Conservation (phyloP, 805 yeast species). For the Candida ipomoeae region DNA sequence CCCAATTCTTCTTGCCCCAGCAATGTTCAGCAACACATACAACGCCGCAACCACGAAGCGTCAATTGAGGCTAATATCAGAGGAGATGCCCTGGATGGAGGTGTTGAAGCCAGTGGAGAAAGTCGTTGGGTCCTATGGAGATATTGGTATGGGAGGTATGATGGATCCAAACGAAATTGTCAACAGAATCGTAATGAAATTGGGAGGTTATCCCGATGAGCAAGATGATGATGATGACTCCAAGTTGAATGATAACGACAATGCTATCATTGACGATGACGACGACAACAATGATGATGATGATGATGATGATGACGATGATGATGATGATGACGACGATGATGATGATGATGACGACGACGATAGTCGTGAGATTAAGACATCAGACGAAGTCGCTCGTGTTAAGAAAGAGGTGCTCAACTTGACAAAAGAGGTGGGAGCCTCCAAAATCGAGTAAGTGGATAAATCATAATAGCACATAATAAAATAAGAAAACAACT, state of each 20-base stretch:
- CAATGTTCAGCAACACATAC: constrained; percentile 92
- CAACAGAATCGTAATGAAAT: constrained; percentile 70
- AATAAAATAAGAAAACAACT: background rate
- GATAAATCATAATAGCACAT: background rate
- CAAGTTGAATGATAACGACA: constrained; percentile 37
- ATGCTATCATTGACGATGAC: constrained; percentile 21
- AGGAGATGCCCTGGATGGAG: constrained; percentile 94
- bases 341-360: constrained; percentile 39
- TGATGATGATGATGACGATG: constrained; percentile 34
- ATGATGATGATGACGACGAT: constrained; percentile 38
- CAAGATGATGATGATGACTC: constrained; percentile 49
- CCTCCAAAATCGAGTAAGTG: constrained; percentile 4
- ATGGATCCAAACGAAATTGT: constrained; percentile 95
- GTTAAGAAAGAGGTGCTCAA: constrained; percentile 12
- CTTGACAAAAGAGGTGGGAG: constrained; percentile 5
- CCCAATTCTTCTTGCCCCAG: constrained; percentile 89
- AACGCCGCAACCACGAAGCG: constrained; percentile 83
- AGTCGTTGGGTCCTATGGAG: constrained; percentile 89
- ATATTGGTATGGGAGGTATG: constrained; percentile 99
- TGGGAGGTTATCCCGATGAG: constrained; percentile 51
- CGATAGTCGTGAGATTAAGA: constrained; percentile 8
- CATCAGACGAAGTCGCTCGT: constrained; percentile 10
- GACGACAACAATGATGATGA: constrained; percentile 30
- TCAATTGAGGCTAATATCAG: constrained; percentile 70
- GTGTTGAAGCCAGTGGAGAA: constrained; percentile 93